Base-by-base conservation (phyloP, 1,139 yeast species). In the Magnusiomyces clavatus region DNA sequence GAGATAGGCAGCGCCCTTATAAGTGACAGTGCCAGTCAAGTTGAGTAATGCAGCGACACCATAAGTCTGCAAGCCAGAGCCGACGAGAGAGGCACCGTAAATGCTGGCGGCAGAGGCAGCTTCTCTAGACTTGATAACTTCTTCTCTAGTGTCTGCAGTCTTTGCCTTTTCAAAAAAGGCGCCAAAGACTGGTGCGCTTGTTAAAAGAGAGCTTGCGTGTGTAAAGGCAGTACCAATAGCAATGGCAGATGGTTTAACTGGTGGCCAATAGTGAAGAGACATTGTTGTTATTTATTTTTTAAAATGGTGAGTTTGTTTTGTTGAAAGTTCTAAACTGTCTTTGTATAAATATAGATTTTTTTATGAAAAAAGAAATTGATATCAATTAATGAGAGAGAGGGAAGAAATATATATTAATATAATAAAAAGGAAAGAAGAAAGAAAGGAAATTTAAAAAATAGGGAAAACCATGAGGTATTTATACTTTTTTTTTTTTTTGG, bases 221-320 rank as follows among this genome's bases (percentile, higher is more conserved):
- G 67, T 57, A 63, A 67, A 72, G 53, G 63, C 67, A 45, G 75
- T 65, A 48, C 76, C 76, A 52, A 72, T 56, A 46, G 73, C 72
- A 54, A 71, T 61, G 36, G 75, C 68, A 65, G 54, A 49, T 42
- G 56, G 56, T 49, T 51, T 51, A 44, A 53, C 45, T 42, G 53
- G 53, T 31, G 56, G 56, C 52, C 51, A 51, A 54, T 51, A 53
- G 54, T 49, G 54, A 46, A 51, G 62, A 55, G 65, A 62, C 66
- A 61, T 62, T n/a, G n/a, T n/a, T n/a, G n/a, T n/a, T n/a, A n/a
- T n/a, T n/a, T n/a, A n/a, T n/a, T 48, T 46, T 46, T 43, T 17
- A 10, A 14, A 16, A 24, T 13, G 12, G n/a, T 10, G 5, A 17
- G n/a, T 13, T 19, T 14, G n/a, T 11, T n/a, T n/a, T n/a, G n/a